Evolutionary conservation across 2,329 filamentous ascomycete genomes (phyloP).

Genomic region (Amphichorda felina): DNA sequence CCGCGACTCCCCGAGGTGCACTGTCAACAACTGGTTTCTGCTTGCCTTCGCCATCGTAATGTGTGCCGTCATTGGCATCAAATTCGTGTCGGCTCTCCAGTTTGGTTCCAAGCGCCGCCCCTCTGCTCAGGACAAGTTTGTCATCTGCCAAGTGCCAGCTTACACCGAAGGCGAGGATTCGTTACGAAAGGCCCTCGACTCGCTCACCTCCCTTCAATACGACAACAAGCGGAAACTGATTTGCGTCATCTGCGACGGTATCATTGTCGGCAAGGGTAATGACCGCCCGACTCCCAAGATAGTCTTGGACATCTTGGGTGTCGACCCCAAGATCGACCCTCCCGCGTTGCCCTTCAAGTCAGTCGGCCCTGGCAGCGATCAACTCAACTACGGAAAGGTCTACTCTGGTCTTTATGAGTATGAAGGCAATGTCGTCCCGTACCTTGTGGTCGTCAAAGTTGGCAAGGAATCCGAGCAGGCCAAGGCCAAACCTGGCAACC

Average conservation of each 20-base stretch:
- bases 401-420: conserved; percentile 97
- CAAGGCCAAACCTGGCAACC: conserved; percentile 90
- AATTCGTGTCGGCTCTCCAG: conserved; percentile 88
- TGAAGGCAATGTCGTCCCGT: conserved; percentile 95
- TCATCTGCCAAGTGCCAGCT: conserved; percentile 94
- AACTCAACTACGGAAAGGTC: conserved; percentile 96
- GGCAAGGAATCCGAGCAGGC: conserved; percentile 91
- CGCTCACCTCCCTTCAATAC: conserved; percentile 85
- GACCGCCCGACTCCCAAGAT: conserved; percentile 96
- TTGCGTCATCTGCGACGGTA: conserved; percentile 91
- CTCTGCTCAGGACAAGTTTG: conserved; percentile 90
- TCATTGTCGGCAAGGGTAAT: conserved; percentile 92
- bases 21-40: conserved; percentile 84
- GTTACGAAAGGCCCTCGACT: conserved; percentile 83
- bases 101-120: conserved; percentile 87
- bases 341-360: conserved; percentile 91
- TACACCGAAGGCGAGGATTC: conserved; percentile 98
- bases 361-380: conserved; percentile 75
- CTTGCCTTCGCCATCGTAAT: conserved; percentile 79
- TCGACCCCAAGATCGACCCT: conserved; percentile 93
- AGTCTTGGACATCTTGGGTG: conserved; percentile 90
- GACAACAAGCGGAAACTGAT: conserved; percentile 98
- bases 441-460: conserved; percentile 90
- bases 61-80: conserved; percentile 66
- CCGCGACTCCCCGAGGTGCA: conserved; percentile 61